Evolutionary conservation across 2,329 filamentous ascomycete genomes (phyloP), one percentile per base, ranked within the genome.

Genomic region (Alternaria sp.): DNA sequence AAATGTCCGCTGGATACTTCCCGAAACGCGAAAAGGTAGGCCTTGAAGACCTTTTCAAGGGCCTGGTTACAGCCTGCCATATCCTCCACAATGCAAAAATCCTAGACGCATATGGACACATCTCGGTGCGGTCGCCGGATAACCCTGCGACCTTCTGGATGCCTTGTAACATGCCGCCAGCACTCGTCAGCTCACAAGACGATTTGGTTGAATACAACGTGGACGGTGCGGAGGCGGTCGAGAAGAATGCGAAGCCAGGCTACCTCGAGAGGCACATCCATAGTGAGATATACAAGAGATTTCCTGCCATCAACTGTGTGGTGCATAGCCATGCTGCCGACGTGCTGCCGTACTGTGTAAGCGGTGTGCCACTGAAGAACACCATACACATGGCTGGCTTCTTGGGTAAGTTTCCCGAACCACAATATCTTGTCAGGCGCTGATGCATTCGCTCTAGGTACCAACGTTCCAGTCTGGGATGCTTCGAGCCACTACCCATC

Each of bases 71-170:
- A 4, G 84, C 81, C 38, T 80, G 79, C 60, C 84, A 86, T 68
- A 86, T 87, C 52, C 81, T 87, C 1, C 83, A 86, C 70, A 70
- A 83, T 83, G 86, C 70, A 70, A 83, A 57, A 77, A 86, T 87
- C 8, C 69, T 87, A 36, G 85, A 86, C 59, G 85, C 83, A 1
- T 87, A 84, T 66, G 85, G 85, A 18, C 85, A 87, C 64, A 76
- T 87, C 12, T 86, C 85, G 2, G 77, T 85, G 20, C 80, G 85
- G 6, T 81, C 85, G 57, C 84, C 85, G 8, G 74, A 77, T 36
- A 81, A 84, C 10, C 69, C 80, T 1, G 71, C 79, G 3, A 82
- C 80, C 0, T 84, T 83, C 70, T 83, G 80, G 76, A 78, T 84
- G 68, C 75, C 81, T 18, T 74, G 72, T 46, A 77, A 76, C n/a